Evolutionary conservation across 2,329 filamentous ascomycete genomes (phyloP), one percentile per base, ranked within the genome.

Genomic region (Alternaria sp.): DNA sequence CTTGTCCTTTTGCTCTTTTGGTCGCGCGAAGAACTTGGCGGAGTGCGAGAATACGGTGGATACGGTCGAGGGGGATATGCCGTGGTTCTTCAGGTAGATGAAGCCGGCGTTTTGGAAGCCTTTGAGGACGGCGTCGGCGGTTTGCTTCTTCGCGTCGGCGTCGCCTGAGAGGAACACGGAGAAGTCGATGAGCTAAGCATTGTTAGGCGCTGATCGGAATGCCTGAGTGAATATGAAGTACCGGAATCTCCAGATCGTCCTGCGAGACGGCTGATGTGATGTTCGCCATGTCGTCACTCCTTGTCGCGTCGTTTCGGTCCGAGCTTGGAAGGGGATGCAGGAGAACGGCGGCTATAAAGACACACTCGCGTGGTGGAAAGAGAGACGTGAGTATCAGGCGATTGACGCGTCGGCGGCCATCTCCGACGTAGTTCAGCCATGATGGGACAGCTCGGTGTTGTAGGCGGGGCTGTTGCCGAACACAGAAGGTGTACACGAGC

Each of bases 91-190:
- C 43, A 97, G 87, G 81, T 97, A 97, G 67, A 97, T 87, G 84
- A 97, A 97, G 61, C 94, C 94, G 3, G 94, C 92, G 2, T 87
- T 90, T 73, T 94, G 91, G 83, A 97, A 97, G 45, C 92, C 94
- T 57, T 88, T 77, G 12, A 95, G 88, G 70, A 97, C 89, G 44
- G 90, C 88, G 57, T 88, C 81, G 21, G 93, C 94, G 1, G 92
- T 89, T 46, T 86, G 81, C 55, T 85, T 82, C 71, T 90, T 91
- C 69, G 91, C 83, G 10, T 84, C 73, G 0, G 87, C 82, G 20
- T 86, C 84, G 33, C 91, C 91, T 61, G 85, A 80, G 54, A 92
- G 87, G 79, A 94, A 96, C 46, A 84, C 84, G 12, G 87, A 88
- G 78, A 96, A 94, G 84, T 96, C 89, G 75, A 94, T 92, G 71